phyloP scores from a whole-genome alignment of 805 yeast genomes.

The Metschnikowia koreensis region DNA sequence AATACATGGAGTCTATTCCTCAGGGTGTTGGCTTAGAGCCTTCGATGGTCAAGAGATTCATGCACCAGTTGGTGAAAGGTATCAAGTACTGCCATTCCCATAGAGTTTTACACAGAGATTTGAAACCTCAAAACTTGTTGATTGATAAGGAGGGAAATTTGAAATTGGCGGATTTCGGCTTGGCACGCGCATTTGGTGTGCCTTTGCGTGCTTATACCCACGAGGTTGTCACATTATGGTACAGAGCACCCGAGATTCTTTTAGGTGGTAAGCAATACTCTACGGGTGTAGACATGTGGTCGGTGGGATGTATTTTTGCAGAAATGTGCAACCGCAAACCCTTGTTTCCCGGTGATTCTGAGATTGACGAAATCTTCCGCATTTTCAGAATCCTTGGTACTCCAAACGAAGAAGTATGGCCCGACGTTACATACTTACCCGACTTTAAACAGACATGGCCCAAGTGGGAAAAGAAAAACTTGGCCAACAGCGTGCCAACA shows the following conservation, averaged over 20 bases:
- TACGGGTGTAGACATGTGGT: constrained; percentile 99
- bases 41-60: constrained; percentile 86
- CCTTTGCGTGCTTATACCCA: constrained; percentile 96
- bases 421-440: constrained; percentile 85
- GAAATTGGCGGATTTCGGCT: constrained; percentile 69
- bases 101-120: constrained; percentile 90
- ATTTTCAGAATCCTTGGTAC: constrained; percentile 92
- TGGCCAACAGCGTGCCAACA: constrained; percentile 71
- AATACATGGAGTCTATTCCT: constrained; percentile 94
- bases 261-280: constrained; percentile 96
- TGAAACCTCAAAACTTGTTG: constrained; percentile 93
- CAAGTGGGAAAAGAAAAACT: constrained; percentile 74
- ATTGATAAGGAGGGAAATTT: constrained; percentile 94
- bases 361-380: constrained; percentile 93
- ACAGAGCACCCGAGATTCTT: constrained; percentile 92
- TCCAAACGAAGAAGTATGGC: constrained; percentile 92
- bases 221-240: constrained; percentile 98
- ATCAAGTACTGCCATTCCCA: constrained; percentile 92
- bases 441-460: constrained; percentile 94
- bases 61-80: constrained; percentile 89
- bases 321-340: constrained; percentile 97
- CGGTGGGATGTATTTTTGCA: constrained; percentile 95
- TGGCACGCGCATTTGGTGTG: constrained; percentile 96
- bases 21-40: constrained; percentile 87
- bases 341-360: constrained; percentile 94